Conservation (phyloP, 306 rosid species). For the Echinosophora koreensis region DNA sequence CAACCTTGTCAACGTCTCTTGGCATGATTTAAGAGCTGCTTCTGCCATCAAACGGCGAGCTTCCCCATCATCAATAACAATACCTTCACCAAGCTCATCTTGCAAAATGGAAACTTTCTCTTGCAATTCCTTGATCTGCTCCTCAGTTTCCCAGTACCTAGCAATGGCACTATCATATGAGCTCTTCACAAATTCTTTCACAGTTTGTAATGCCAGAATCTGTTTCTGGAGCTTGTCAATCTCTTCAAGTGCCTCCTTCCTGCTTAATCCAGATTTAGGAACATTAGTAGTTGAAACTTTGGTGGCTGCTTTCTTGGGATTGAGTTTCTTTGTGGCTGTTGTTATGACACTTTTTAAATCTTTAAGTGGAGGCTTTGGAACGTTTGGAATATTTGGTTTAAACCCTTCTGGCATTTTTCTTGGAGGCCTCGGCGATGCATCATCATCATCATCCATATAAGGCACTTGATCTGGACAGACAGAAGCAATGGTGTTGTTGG, state of each 20-base stretch:
- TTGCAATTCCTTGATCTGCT: slow-evolving; percentile 70
- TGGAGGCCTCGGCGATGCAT: slow-evolving; percentile 48
- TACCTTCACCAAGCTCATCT: slow-evolving; percentile 80
- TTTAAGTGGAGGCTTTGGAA: slow-evolving; percentile 65
- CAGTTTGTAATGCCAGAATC: slow-evolving; percentile 79
- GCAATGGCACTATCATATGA: slow-evolving; percentile 74
- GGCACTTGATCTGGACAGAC: slow-evolving; percentile 86
- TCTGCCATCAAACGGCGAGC: slow-evolving; percentile 85
- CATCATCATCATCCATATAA: slow-evolving; percentile 80
- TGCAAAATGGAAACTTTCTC: slow-evolving; percentile 64
- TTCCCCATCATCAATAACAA: slow-evolving; percentile 71
- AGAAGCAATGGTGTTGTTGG: slow-evolving; percentile 87
- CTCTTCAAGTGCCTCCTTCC: slow-evolving; percentile 59
- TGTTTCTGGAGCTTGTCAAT: slow-evolving; percentile 79
- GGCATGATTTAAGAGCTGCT: slow-evolving; percentile 78
- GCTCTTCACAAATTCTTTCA: slow-evolving; percentile 85
- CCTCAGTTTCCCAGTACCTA: slow-evolving; percentile 76
- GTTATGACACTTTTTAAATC: slow-evolving; percentile 56
- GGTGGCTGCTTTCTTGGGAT: slow-evolving; percentile 47
- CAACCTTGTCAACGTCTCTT: slow-evolving; percentile 65
- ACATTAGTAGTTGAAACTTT: slow-evolving; percentile 22
- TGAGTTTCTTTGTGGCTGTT: slow-evolving; percentile 58
- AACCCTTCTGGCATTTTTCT: slow-evolving; percentile 54
- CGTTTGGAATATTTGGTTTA: slow-evolving; percentile 55
- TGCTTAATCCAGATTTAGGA: slow-evolving; percentile 75